These are phyloP conservation scores for Ogataea haglerorum DNA, from an alignment of 805 yeast species.

Conservation along the genomic window DNA sequence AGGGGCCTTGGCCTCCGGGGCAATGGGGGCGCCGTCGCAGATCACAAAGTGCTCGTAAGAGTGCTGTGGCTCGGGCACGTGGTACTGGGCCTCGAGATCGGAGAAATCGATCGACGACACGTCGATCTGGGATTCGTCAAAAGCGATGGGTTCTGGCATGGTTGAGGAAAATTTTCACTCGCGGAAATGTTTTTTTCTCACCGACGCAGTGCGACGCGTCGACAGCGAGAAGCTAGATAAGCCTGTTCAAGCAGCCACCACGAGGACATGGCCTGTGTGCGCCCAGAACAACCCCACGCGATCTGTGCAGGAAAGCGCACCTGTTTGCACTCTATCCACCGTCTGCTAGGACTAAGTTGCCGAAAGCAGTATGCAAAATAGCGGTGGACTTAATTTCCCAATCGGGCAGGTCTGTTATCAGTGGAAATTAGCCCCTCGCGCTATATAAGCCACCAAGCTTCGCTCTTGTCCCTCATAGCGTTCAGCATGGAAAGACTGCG, in stretches of 20 bases:
- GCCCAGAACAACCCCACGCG: too few relatives aligned
- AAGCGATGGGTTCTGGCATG: conserved; percentile 25
- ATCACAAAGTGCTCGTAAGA: conserved; percentile 76
- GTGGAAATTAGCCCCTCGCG: neutral
- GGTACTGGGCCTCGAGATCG: conserved; percentile 77
- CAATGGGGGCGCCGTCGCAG: conserved; percentile 93
- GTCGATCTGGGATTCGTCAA: conserved; percentile 43
- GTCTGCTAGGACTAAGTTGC: conserved; percentile 7
- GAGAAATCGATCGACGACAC: conserved; percentile 66
- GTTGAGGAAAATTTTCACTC: conserved; percentile 8
- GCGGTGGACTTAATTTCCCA: conserved; percentile 13
- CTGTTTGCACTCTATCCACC: neutral
- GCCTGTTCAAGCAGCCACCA: neutral
- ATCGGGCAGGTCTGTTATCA: conserved; percentile 14
- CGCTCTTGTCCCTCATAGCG: neutral
- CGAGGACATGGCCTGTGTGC: neutral
- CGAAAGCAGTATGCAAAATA: conserved; percentile 10
- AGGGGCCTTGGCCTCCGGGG: conserved; percentile 85
- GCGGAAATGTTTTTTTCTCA: neutral
- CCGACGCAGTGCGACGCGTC: conserved; percentile 1
- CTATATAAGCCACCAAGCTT: conserved; percentile 1
- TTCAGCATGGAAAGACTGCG: conserved; percentile 57
- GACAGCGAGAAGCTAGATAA: neutral
- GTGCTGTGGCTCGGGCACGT: conserved; percentile 52
- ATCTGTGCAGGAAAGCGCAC: neutral